Evolutionary conservation across 148 eudicot genomes (phyloP).

Genomic region (Talinum fruticosum): DNA sequence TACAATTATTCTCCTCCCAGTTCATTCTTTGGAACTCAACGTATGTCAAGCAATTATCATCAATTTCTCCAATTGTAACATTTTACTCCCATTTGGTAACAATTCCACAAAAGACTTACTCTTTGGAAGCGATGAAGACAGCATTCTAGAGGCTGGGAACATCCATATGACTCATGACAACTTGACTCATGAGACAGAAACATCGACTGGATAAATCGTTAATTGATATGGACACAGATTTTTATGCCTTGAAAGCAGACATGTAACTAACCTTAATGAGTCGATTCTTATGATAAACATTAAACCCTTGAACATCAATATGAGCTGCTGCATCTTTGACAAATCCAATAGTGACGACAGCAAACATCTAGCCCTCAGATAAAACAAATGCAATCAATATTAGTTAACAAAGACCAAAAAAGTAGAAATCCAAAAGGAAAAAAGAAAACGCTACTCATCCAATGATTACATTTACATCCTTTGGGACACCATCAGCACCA

Average conservation of each 20-base stretch:
- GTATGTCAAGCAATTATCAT: not conserved
- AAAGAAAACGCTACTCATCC: not conserved
- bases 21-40: too few species aligned
- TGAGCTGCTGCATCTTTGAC: constrained; percentile 85
- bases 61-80: not conserved
- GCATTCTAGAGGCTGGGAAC: not conserved
- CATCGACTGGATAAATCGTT: not conserved
- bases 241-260: not conserved
- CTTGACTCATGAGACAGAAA: not conserved
- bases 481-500: constrained; percentile 47
- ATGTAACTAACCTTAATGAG: constrained; percentile 69
- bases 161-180: not conserved
- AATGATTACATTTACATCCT: constrained; percentile 58
- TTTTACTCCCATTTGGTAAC: not conserved
- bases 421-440: not conserved
- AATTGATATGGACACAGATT: not conserved
- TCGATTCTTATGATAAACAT: constrained; percentile 95
- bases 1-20: not conserved
- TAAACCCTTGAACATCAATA: constrained; percentile 96
- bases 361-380: constrained; percentile 60
- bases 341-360: constrained; percentile 83
- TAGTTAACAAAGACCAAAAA: not conserved
- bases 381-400: constrained; percentile 3
- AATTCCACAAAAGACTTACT: not conserved
- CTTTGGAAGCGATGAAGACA: not conserved